Conservation (phyloP, 2,329 filamentous ascomycete genomes). For the Pyrenophora tritici-repentis region DNA sequence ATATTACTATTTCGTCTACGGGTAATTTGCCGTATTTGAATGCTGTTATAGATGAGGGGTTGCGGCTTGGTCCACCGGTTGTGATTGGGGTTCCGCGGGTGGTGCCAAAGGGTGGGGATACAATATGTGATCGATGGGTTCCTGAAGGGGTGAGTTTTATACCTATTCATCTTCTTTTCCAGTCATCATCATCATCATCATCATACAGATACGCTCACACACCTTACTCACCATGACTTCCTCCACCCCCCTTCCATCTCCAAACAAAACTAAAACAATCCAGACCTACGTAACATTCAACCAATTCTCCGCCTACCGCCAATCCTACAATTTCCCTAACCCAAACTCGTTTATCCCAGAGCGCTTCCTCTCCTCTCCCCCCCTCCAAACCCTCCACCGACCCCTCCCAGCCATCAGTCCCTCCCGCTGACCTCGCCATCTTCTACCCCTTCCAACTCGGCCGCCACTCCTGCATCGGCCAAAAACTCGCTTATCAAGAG, state of each 20-base stretch:
- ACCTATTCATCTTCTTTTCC: too few species aligned
- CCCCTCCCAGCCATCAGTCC: too few species aligned
- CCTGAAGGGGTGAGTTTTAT: too few species aligned
- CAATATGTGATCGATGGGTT: constrained; percentile 29
- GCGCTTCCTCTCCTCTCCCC: constrained; percentile 31
- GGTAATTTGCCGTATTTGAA: constrained; percentile 30
- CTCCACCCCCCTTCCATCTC: too few species aligned
- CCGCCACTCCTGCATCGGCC: constrained; percentile 35
- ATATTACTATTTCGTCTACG: constrained; percentile 30
- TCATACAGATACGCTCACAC: too few species aligned
- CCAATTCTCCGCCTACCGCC: constrained; percentile 35
- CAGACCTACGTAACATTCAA: constrained; percentile 39
- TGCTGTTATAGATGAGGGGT: constrained; percentile 47
- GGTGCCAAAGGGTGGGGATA: constrained; percentile 29
- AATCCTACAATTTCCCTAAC: constrained; percentile 32
- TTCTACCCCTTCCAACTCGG: constrained; percentile 38
- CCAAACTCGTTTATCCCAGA: constrained; percentile 44
- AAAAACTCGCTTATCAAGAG: constrained; percentile 37
- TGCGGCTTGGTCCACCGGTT: constrained; percentile 39
- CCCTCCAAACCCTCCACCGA: constrained; percentile 16
- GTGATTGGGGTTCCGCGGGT: constrained; percentile 26
- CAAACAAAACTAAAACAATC: too few species aligned
- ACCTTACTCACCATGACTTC: too few species aligned
- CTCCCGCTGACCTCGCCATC: constrained; percentile 23
- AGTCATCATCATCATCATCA: too few species aligned